Conservation (phyloP, 23 red algal genomes). For the Gracilaria gracilis region DNA sequence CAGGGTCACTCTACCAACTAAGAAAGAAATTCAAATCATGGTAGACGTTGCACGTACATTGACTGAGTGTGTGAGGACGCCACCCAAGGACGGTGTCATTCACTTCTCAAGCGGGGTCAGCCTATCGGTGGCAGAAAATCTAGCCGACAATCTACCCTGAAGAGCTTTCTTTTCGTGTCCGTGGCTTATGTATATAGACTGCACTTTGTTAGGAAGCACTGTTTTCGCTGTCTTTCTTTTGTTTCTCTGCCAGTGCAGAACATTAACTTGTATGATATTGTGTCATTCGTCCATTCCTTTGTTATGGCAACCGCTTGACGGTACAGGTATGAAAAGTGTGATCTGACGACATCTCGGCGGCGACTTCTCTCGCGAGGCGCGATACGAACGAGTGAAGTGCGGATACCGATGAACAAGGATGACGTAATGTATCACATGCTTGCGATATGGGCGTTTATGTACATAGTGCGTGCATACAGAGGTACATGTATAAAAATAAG, state of each 20-base stretch:
- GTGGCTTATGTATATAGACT: background rate
- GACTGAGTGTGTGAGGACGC: conserved; percentile 41
- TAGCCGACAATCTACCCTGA: conserved; percentile 31
- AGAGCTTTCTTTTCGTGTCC: background rate
- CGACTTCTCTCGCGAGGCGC: no score
- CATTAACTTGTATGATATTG: no score
- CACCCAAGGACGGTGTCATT: conserved; percentile 44
- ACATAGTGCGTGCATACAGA: background rate
- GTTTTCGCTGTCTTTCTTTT: no score
- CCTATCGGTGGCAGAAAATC: conserved; percentile 56
- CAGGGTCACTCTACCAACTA: conserved; percentile 20
- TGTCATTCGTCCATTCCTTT: no score
- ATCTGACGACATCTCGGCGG: no score
- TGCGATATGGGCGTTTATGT: background rate
- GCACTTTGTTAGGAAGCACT: background rate
- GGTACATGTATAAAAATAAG: background rate
- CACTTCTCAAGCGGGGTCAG: conserved; percentile 45
- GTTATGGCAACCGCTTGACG: no score
- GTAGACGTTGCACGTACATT: conserved; percentile 37
- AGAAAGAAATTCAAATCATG: conserved; percentile 36
- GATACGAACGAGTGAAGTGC: no score
- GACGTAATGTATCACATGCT: background rate
- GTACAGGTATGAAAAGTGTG: no score
- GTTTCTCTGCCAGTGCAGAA: no score
- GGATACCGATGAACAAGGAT: no score